Conservation (phyloP, 2,329 filamentous ascomycete species). For the Fusarium vanettenii region DNA sequence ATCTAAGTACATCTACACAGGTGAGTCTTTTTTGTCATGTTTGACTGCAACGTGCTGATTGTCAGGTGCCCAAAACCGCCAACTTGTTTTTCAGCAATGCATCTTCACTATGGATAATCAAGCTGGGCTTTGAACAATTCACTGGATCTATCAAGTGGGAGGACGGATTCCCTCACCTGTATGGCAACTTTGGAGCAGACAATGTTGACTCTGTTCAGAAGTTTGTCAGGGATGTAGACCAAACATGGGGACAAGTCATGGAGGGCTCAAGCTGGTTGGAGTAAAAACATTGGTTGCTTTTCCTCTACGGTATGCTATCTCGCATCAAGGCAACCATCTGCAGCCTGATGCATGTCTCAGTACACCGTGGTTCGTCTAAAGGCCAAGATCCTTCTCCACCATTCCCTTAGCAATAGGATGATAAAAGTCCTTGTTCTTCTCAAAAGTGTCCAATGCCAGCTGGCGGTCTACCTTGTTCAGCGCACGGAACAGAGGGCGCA, state of each 20-base stretch:
- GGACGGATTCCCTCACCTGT: constrained; percentile 68
- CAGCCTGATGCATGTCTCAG: background rate
- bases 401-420: constrained; percentile 91
- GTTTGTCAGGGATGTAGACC: constrained; percentile 57
- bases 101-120: constrained; percentile 61
- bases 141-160: constrained; percentile 65
- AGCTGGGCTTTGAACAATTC: constrained; percentile 62
- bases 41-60: background rate
- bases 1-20: constrained; percentile 68
- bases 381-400: constrained; percentile 84
- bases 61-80: constrained; percentile 56
- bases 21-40: constrained; percentile 44
- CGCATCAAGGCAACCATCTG: background rate
- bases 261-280: constrained; percentile 55
- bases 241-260: constrained; percentile 62
- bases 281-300: constrained; percentile 31
- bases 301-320: background rate
- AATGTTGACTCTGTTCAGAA: constrained; percentile 61
- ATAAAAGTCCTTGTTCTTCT: constrained; percentile 91
- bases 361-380: constrained; percentile 33
- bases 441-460: constrained; percentile 84
- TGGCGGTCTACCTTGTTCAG: constrained; percentile 80
- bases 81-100: constrained; percentile 56
- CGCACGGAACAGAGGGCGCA: constrained; percentile 83
- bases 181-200: constrained; percentile 65